A percentile compares a stretch with the other conserved stretches of the same genome.
Conservation (phyloP, 139 green algal species). For the Klebsormidium nitens region DNA sequence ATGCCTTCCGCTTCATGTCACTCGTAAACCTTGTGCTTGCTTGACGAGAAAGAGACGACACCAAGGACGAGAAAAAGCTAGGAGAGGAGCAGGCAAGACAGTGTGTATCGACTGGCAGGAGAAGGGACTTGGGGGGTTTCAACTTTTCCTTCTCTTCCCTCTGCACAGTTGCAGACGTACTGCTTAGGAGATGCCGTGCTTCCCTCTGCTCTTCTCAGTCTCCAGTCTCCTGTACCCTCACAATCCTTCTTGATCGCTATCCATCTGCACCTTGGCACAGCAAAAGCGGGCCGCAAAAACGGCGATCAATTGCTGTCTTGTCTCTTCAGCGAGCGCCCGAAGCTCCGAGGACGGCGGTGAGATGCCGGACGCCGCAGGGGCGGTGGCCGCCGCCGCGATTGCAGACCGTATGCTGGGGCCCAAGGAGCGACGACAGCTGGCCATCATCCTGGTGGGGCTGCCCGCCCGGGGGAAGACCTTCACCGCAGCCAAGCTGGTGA, state of each 20-base stretch:
- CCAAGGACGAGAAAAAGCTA: too few species aligned
- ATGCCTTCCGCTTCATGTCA: too few species aligned
- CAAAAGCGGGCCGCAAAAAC: too few species aligned
- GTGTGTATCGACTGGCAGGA: too few species aligned
- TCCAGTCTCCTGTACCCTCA: neutral
- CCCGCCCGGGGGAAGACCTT: constrained; percentile 90
- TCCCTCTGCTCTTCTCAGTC: too few species aligned
- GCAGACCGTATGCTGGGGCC: constrained; percentile 28
- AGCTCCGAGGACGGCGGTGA: neutral
- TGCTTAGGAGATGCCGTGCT: too few species aligned
- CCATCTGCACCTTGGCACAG: neutral
- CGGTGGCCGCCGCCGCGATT: constrained; percentile 20
- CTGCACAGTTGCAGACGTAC: too few species aligned
- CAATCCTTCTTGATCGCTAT: neutral
- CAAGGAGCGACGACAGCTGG: constrained; percentile 28
- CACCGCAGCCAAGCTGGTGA: constrained; percentile 86
- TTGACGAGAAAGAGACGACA: too few species aligned
- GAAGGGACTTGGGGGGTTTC: too few species aligned
- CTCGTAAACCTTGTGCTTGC: too few species aligned
- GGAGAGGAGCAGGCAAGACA: too few species aligned
- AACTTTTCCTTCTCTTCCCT: too few species aligned
- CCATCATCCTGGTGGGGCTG: constrained; percentile 59
- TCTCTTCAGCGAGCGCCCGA: neutral
- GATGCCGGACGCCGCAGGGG: constrained; percentile 29
- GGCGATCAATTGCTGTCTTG: neutral